Evolutionary conservation across 2,329 filamentous ascomycete species (phyloP).

Genomic region (Pochonia chlamydosporia): DNA sequence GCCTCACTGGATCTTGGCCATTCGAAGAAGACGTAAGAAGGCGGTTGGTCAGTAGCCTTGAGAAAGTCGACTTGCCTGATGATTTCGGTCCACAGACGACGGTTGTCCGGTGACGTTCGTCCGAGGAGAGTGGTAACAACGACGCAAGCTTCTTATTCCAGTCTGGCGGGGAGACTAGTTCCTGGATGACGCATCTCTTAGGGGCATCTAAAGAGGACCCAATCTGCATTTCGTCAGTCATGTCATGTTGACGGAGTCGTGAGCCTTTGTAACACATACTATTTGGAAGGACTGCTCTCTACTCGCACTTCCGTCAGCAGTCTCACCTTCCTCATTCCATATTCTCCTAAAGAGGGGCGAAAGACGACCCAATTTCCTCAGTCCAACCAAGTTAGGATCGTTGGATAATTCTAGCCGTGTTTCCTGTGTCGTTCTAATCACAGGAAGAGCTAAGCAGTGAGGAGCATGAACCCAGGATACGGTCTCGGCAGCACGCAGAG

Average conservation of each 20-base stretch:
- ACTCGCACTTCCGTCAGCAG: constrained; percentile 12
- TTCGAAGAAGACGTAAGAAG: constrained; percentile 44
- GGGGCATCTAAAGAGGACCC: constrained; percentile 47
- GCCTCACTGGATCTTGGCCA: constrained; percentile 11
- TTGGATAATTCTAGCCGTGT: constrained; percentile 50
- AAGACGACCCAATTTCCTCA: constrained; percentile 51
- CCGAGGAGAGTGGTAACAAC: constrained; percentile 26
- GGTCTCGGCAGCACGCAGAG: constrained; percentile 41
- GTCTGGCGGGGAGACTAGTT: constrained; percentile 49
- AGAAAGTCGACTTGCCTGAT: constrained; percentile 72
- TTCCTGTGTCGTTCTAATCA: constrained; percentile 49
- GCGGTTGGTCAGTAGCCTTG: constrained; percentile 59
- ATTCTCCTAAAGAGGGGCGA: constrained; percentile 63
- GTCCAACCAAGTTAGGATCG: constrained; percentile 38
- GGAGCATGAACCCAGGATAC: constrained; percentile 59
- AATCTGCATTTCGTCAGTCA: constrained; percentile 32
- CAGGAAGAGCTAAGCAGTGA: constrained; percentile 63
- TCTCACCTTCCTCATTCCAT: constrained; percentile 47
- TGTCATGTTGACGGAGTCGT: constrained; percentile 13
- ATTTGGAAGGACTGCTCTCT: constrained; percentile 39
- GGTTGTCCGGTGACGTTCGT: constrained; percentile 30
- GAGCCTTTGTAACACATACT: constrained; percentile 27
- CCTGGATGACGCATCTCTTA: constrained; percentile 43
- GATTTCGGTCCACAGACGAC: constrained; percentile 66
- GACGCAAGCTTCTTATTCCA: constrained; percentile 56